Percentiles rank a stretch among this genome's conserved stretches.
Evolutionary conservation across 352 stramenopile species (phyloP).

Genomic region (Phytopythium vexans): DNA sequence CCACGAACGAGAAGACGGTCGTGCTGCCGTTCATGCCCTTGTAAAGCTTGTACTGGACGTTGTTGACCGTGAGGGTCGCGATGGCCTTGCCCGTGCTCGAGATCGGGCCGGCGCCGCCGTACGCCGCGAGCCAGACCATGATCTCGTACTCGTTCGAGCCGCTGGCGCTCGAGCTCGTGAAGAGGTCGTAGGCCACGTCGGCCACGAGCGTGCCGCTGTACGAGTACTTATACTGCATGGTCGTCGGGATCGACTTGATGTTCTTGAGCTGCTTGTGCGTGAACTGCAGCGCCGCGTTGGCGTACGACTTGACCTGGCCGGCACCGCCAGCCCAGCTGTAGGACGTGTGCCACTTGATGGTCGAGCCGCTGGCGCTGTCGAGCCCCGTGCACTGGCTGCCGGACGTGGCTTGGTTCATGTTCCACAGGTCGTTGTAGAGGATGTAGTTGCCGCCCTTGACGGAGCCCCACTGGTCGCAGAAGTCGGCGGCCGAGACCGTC

Average conservation of each 20-base stretch:
- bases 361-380: conserved; percentile 14
- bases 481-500: too few relatives aligned
- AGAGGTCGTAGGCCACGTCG: conserved; percentile 37
- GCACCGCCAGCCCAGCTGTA: conserved; percentile 31
- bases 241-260: conserved; percentile 31
- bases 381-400: conserved; percentile 34
- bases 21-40: conserved; percentile 27
- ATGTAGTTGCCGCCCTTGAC: conserved; percentile 27
- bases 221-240: conserved; percentile 31
- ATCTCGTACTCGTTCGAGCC: conserved; percentile 28
- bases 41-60: conserved; percentile 23
- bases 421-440: conserved; percentile 48
- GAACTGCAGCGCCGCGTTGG: conserved; percentile 35
- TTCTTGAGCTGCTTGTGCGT: conserved; percentile 19
- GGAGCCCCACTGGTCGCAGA: conserved; percentile 24
- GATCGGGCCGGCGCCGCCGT: conserved; percentile 23
- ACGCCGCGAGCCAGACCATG: conserved; percentile 34
- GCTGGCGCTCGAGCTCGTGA: conserved; percentile 15
- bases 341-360: conserved; percentile 29
- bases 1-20: conserved; percentile 31
- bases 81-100: conserved; percentile 19
- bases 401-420: conserved; percentile 17
- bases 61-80: conserved; percentile 14
- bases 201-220: conserved; percentile 32
- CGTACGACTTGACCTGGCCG: conserved; percentile 41